Evolutionary conservation across 1,284 basidiomycete genomes (phyloP), one percentile per base, ranked within the genome.

Genomic region (Neolentinus lepideus): DNA sequence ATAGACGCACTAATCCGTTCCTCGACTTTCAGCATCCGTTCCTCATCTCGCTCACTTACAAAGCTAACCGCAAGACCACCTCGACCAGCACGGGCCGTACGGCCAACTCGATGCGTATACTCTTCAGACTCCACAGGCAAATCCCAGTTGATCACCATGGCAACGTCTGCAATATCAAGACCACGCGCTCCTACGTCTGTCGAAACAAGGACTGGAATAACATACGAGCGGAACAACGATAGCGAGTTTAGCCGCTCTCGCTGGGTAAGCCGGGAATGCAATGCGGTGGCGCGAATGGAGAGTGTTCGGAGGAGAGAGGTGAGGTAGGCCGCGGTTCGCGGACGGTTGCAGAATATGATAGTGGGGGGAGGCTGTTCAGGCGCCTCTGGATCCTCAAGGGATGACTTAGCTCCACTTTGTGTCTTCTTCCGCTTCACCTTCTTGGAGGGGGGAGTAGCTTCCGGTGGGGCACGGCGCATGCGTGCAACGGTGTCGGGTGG

Each of bases 111-210:
- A 69, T 91, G 88, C 11, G 85, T 90, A 66, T 90, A 88, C 69
- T 90, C 84, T 69, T 89, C 79, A 4, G 88, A 78, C 64, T 88
- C 84, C 21, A 75, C 74, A 53, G 97, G 90, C 62, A 99, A 70
- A 69, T 99, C 97, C 94, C 94, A 99, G 64, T 99, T 99, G 59
- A 97, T 78, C 35, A 98, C 93, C 74, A 97, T 84, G 21, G 92
- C 92, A 19, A 98, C 94, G 63, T 96, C 92, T 59, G 92, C 92
- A 57, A 98, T 96, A 73, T 98, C 95, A 59, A 98, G 74, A 52
- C 95, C 95, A 66, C 95, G 85, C 35, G 91, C 90, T 8, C 94
- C 96, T 25, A 99, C 94, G 68, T 98, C 96, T 1, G 96, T 98
- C 24, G 91, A 94, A 53, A 99, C 81, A 27, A 99, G 78, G 47